Percentiles rank a stretch among this genome's conserved stretches.
These are phyloP conservation scores for Pythium utonaiense DNA, from an alignment of 352 stramenopile genomes.

Conservation along the genomic window DNA sequence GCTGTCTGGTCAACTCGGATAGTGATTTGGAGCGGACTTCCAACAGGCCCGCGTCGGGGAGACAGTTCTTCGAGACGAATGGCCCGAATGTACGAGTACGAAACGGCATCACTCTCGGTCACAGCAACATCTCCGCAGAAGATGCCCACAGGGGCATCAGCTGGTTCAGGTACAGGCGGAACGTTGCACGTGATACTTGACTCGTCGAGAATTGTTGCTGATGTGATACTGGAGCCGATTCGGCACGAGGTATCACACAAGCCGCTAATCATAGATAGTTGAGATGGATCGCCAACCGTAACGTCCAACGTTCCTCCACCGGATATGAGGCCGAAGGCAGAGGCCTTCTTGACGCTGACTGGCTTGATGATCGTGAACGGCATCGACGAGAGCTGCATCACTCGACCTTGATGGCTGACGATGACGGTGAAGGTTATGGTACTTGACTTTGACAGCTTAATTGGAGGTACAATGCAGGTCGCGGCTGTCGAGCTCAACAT, in stretches of 20 bases:
- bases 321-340: not conserved
- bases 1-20: not conserved
- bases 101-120: not conserved
- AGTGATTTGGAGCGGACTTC: not conserved
- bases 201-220: not conserved
- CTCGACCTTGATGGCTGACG: not conserved
- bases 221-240: not conserved
- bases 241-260: conserved; percentile 12
- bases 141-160: conserved; percentile 10
- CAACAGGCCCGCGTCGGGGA: conserved; percentile 1
- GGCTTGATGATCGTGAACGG: not conserved
- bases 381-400: not conserved
- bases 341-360: not conserved
- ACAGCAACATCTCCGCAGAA: conserved; percentile 5
- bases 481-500: conserved; percentile 5
- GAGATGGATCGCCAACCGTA: not conserved
- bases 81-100: conserved; percentile 8
- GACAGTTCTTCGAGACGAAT: conserved; percentile 10
- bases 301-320: conserved; percentile 10
- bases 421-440: not conserved
- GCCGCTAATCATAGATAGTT: not conserved
- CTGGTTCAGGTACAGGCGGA: conserved; percentile 5
- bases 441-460: not conserved
- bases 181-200: conserved; percentile 2
- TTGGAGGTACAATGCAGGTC: not conserved